Evolutionary conservation across 1,284 basidiomycete genomes (phyloP), one percentile per base, ranked within the genome.

Genomic region (Cystobasidiaceae sp.): DNA sequence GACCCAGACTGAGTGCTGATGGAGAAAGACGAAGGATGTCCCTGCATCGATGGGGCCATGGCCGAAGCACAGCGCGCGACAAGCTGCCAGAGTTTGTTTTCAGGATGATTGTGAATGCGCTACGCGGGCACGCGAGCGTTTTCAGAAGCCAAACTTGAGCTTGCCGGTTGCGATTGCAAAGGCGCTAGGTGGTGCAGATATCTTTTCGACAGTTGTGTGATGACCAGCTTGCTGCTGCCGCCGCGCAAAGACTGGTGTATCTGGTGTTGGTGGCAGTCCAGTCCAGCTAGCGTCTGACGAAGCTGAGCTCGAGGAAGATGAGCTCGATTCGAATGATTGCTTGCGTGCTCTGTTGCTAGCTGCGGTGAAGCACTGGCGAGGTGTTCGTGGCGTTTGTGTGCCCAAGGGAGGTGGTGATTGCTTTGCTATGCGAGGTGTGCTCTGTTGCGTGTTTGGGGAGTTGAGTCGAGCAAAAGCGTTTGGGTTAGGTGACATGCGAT

Each of bases 201-300:
- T 37, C 61, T 64, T 55, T 39, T 55, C 51, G n/a, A 39, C 39
- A 11, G 61, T 43, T 11, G 56, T 46, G 13, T 8, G 23, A 9
- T 37, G 21, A 1, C 43, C 39, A 33, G 30, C 39, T 32, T 28
- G 19, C 48, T 52, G 61, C 43, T 43, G 51, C 27, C 54, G 37
- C 39, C 59, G 59, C 13, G 39, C 21, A 54, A 63, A 67, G 6
- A 61, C 50, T 2, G 60, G 66, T 41, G 66, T 67, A 34, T 67
- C 66, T n/a, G 67, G 67, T 27, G 67, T 68, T 11, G 67, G 67
- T 15, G 67, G 67, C 19, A 65, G 49, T 23, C 52, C 62, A 23
- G 48, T 58, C 67, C 67, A 68, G 57, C 67, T 68, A 23, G 52
- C 62, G 33, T 61, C 66, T 32, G 66, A 67, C 25, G 66, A 67